Evolutionary conservation across 768 basidiomycete species (phyloP).

Genomic region (Boletales sp.): DNA sequence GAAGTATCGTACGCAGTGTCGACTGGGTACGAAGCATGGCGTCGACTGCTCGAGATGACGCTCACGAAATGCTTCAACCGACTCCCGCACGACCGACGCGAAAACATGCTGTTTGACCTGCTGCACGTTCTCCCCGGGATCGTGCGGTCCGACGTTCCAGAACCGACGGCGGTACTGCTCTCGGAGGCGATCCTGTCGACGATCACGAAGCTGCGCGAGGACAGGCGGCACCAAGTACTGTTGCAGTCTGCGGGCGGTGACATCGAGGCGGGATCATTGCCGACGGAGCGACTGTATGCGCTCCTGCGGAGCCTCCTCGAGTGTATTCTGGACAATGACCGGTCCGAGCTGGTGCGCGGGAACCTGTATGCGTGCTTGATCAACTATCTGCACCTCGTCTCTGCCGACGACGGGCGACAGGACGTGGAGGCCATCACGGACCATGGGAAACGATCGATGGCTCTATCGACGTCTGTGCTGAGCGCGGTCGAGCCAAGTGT

Average conservation of each 20-base stretch:
- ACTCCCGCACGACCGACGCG: constrained; percentile 76
- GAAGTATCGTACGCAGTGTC: constrained; percentile 71
- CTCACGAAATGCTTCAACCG: constrained; percentile 84
- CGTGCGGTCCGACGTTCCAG: constrained; percentile 59
- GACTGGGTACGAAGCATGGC: constrained; percentile 79
- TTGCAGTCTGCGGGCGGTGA: constrained; percentile 64
- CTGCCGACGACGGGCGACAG: constrained; percentile 14
- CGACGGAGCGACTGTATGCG: constrained; percentile 72
- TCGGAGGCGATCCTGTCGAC: constrained; percentile 79
- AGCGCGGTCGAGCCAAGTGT: constrained; percentile 35
- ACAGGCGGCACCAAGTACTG: constrained; percentile 65
- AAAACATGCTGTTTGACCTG: constrained; percentile 88
- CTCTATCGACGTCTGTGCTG: constrained; percentile 33
- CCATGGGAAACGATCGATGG: constrained; percentile 25
- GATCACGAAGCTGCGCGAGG: constrained; percentile 87
- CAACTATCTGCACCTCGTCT: constrained; percentile 80
- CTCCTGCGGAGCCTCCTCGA: constrained; percentile 74
- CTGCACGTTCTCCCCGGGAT: constrained; percentile 80
- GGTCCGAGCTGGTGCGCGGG: constrained; percentile 82
- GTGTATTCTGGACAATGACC: constrained; percentile 70
- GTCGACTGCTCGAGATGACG: constrained; percentile 76
- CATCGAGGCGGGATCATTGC: constrained; percentile 62
- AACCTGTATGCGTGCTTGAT: constrained; percentile 91
- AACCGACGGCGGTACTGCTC: constrained; percentile 74
- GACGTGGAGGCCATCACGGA: constrained; percentile 10